phyloP scores from a whole-genome alignment of 2,329 filamentous ascomycete genomes.

The Dothistroma pini region DNA sequence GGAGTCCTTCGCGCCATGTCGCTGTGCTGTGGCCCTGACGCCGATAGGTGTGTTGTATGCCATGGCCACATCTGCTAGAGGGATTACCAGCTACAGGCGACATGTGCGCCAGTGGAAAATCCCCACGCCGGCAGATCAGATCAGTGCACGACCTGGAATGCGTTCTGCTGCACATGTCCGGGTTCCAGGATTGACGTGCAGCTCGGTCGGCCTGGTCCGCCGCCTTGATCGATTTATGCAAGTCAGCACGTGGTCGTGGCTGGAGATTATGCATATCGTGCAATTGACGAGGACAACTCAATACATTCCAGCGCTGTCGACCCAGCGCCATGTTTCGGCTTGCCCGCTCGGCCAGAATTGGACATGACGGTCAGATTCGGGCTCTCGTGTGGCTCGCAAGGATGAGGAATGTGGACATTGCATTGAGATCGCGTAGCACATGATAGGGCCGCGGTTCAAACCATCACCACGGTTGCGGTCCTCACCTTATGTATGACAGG shows the following conservation, averaged over 20 bases:
- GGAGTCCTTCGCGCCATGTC: slow-evolving; percentile 41
- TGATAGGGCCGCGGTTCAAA: background rate
- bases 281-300: background rate
- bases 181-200: background rate
- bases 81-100: slow-evolving; percentile 6
- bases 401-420: background rate
- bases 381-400: background rate
- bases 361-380: background rate
- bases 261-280: background rate
- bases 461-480: background rate
- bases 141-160: background rate
- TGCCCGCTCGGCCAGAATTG: background rate
- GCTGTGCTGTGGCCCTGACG: slow-evolving; percentile 16
- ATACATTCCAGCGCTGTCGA: background rate
- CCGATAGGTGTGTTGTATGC: slow-evolving; percentile 28
- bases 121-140: background rate
- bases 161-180: background rate
- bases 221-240: background rate
- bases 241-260: background rate
- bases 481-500: background rate
- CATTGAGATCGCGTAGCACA: background rate
- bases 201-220: background rate
- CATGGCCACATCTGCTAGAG: slow-evolving; percentile 18
- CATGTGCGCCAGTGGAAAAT: slow-evolving; percentile 13
- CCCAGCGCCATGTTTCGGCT: background rate